phyloP scores from a whole-genome alignment of 2,329 filamentous ascomycete genomes.

The Stachybotrys chlorohalonatus region DNA sequence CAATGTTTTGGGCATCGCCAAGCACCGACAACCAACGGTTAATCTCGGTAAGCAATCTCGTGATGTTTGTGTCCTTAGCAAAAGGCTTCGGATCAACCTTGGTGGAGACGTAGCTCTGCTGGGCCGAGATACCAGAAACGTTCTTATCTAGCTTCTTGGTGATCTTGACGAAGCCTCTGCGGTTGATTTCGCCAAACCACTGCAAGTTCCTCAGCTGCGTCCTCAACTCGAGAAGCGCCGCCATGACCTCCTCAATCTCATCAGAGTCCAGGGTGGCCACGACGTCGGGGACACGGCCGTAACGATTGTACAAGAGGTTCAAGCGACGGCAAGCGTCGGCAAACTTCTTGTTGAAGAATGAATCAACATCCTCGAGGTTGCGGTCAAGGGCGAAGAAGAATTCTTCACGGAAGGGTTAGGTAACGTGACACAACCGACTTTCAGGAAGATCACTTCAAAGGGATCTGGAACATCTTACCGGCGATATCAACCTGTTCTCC shows the following conservation, averaged over 20 bases:
- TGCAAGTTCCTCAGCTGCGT: slow-evolving; percentile 83
- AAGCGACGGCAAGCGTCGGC: slow-evolving; percentile 75
- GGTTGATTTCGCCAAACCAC: slow-evolving; percentile 97
- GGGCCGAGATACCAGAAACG: slow-evolving; percentile 63
- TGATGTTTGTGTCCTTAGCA: slow-evolving; percentile 57
- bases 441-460: too few species aligned
- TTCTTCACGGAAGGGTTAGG: slow-evolving; percentile 40
- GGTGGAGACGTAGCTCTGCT: slow-evolving; percentile 78
- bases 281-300: slow-evolving; percentile 64
- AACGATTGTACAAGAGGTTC: slow-evolving; percentile 78
- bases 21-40: slow-evolving; percentile 88
- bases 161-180: slow-evolving; percentile 92
- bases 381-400: slow-evolving; percentile 96
- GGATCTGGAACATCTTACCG: slow-evolving; percentile 51
- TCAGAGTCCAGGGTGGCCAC: slow-evolving; percentile 72
- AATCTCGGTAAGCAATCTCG: slow-evolving; percentile 49
- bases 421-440: too few species aligned
- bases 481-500: slow-evolving; percentile 79
- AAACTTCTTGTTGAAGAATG: slow-evolving; percentile 95
- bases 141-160: slow-evolving; percentile 99
- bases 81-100: slow-evolving; percentile 88
- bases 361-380: slow-evolving; percentile 93
- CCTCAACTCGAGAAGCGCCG: slow-evolving; percentile 79
- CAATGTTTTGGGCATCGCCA: slow-evolving; percentile 65
- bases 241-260: slow-evolving; percentile 85